Conservation (phyloP, 495 filamentous ascomycete species). For the Trichoderma asperelloides region DNA sequence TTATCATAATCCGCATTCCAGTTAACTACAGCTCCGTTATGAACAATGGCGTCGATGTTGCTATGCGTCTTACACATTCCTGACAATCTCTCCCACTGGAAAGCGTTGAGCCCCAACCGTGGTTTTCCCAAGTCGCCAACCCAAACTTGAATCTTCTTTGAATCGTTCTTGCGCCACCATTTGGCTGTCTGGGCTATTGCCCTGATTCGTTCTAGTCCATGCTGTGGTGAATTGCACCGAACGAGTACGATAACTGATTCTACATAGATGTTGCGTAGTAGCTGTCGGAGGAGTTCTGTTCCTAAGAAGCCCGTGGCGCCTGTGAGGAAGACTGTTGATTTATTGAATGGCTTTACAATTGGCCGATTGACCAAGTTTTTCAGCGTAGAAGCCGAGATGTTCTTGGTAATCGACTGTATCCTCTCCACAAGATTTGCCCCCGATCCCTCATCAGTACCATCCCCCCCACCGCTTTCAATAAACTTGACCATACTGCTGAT, state of each 20-base stretch:
- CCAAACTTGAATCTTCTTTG: neutral
- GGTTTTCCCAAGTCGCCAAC: neutral
- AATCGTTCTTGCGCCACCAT: neutral
- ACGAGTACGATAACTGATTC: neutral
- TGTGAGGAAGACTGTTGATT: neutral
- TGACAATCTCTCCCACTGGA: neutral
- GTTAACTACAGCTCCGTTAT: conserved; percentile 1
- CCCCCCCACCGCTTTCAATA: neutral
- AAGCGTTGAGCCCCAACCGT: neutral
- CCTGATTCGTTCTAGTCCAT: neutral
- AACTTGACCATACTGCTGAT: neutral
- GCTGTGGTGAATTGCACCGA: neutral
- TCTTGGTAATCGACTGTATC: neutral
- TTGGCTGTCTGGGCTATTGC: neutral
- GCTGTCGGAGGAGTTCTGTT: neutral
- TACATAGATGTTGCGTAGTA: neutral
- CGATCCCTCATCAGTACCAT: neutral
- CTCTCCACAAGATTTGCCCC: neutral
- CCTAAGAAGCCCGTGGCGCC: neutral
- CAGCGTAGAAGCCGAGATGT: neutral
- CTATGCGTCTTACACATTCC: neutral
- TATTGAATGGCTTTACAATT: neutral
- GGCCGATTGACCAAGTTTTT: neutral
- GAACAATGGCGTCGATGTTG: neutral
- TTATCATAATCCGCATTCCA: neutral